Evolutionary conservation across 805 yeast species (phyloP), one percentile per base, ranked within the genome.

Genomic region (Grigorovia jiainica): DNA sequence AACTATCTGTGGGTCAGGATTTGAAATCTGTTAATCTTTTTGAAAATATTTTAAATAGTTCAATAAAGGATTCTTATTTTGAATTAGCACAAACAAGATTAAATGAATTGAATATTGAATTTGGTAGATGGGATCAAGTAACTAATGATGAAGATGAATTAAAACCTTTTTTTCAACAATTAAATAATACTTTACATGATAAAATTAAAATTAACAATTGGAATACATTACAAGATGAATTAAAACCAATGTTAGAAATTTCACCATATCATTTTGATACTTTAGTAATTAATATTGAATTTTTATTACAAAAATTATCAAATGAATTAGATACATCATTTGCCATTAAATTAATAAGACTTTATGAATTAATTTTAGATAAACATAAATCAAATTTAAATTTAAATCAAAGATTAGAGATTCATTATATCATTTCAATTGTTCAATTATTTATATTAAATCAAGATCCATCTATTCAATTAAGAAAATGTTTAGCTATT

Each of bases 401-500:
- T 30, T 43, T 66, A 21, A 46, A 53, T 2, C 45, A 54, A 25
- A 54, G 61, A 43, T 44, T 64, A 1, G 43, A 49, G 3, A 50
- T 63, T n/a, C 52, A 60, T 43, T 50, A 57, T 40, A 45, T 51
- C 5, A 49, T 62, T 10, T 50, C 71, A 1, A 53, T 61, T 1
- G 57, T 76, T 17, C 73, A 73, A 43, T 60, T 73, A 39, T 78
- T 70, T 50, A 72, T 78, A 6, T 66, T 77, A 32, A 65, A 68
- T 31, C 75, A 76, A 33, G 75, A 71, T 44, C 74, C 74, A 13
- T 68, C 68, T 20, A 72, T 82, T 0, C 67, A 70, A 32, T 66
- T 80, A 20, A 74, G 80, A 49, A 78, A 73, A 47, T 87, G 97
- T 57, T 64, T 90, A 38, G 78, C 82, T 42, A 71, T 76, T 35